Evolutionary conservation across 768 basidiomycete genomes (phyloP).

Genomic region (Coprinopsis marcescibilis): DNA sequence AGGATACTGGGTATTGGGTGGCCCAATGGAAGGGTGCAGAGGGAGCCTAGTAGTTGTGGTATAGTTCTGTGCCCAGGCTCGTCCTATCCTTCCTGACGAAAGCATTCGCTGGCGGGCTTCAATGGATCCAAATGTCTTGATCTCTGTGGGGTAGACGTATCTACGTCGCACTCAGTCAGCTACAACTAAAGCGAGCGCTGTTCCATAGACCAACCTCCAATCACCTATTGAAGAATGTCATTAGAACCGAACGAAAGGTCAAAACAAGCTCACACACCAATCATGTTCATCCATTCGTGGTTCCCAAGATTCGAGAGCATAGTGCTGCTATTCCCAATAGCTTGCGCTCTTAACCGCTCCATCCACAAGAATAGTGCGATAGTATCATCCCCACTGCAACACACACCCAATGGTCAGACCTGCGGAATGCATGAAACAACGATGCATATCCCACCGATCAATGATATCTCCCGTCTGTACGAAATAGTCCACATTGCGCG

Average conservation of each 20-base stretch:
- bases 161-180: conserved; percentile 34
- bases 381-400: conserved; percentile 77
- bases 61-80: conserved; percentile 83
- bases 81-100: conserved; percentile 70
- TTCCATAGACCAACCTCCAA: conserved; percentile 14
- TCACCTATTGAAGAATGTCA: conserved; percentile 13
- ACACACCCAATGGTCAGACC: not conserved
- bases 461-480: conserved; percentile 97
- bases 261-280: conserved; percentile 32
- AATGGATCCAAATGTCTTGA: conserved; percentile 74
- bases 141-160: conserved; percentile 81
- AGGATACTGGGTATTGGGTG: conserved; percentile 58
- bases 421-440: not conserved
- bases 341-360: conserved; percentile 76
- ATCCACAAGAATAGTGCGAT: conserved; percentile 81
- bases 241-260: conserved; percentile 7
- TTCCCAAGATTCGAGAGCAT: conserved; percentile 84
- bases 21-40: conserved; percentile 63
- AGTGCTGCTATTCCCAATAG: conserved; percentile 58
- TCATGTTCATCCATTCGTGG: conserved; percentile 94
- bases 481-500: conserved; percentile 74
- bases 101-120: conserved; percentile 68
- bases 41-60: conserved; percentile 78
- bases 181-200: not conserved
- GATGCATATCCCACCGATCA: conserved; percentile 54